Evolutionary conservation across 352 stramenopile species (phyloP).

Genomic region (Globisporangium irregulare): DNA sequence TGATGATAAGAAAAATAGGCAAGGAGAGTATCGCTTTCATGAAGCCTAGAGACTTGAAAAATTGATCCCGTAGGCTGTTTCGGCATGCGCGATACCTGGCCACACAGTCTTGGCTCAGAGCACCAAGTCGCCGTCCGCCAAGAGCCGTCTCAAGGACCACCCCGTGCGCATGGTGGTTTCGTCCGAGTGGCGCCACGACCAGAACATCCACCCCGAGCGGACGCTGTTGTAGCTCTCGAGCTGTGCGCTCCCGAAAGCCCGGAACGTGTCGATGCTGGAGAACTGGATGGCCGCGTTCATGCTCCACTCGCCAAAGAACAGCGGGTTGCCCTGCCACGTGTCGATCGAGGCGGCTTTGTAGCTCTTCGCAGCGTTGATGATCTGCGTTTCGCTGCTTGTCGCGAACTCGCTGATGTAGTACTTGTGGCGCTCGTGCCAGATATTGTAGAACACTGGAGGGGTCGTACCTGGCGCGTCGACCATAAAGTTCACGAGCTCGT

Average conservation of each 20-base stretch:
- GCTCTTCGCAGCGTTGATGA: constrained; percentile 22
- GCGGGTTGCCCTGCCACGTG: constrained; percentile 26
- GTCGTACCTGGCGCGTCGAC: constrained; percentile 4
- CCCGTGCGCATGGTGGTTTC: constrained; percentile 29
- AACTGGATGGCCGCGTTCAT: constrained; percentile 28
- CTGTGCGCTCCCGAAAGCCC: constrained; percentile 29
- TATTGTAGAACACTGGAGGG: constrained; percentile 34
- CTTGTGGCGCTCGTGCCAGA: constrained; percentile 57
- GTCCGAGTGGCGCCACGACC: constrained; percentile 49
- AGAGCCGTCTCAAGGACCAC: constrained; percentile 35
- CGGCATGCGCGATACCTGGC: background rate
- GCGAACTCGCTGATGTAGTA: constrained; percentile 58
- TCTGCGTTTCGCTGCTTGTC: constrained; percentile 19
- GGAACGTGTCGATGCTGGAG: constrained; percentile 27
- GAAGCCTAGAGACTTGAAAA: background rate
- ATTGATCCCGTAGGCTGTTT: background rate
- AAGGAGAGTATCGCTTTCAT: no score
- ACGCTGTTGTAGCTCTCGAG: constrained; percentile 26
- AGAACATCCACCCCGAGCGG: constrained; percentile 41
- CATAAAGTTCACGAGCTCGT: constrained; percentile 31
- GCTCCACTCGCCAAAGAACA: constrained; percentile 60
- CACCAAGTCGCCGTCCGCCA: constrained; percentile 24
- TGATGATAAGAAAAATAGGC: background rate
- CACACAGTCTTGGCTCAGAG: background rate
- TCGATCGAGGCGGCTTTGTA: constrained; percentile 20